Percentiles rank a stretch among this genome's conserved stretches.
Conservation (phyloP, 495 filamentous ascomycete genomes). For the Astrocystis sublimbata region DNA sequence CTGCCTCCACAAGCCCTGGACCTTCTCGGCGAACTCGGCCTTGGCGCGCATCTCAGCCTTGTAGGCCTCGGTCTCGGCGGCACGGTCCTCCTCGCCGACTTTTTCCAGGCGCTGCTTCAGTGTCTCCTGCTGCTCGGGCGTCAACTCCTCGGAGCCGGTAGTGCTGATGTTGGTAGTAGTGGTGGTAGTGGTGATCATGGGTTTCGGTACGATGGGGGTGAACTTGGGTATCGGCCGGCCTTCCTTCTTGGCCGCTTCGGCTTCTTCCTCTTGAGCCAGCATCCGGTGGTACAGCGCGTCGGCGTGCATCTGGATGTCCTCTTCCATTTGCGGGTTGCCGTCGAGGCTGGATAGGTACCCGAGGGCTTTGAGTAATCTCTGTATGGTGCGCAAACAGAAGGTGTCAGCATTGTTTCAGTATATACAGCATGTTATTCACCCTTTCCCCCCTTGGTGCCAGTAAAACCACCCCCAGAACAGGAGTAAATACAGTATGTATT, state of each 20-base stretch:
- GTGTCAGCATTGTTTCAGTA: not conserved
- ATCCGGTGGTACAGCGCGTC: constrained; percentile 85
- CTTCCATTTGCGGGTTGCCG: constrained; percentile 68
- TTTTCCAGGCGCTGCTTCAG: constrained; percentile 59
- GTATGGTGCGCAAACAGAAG: not conserved
- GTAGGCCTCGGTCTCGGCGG: constrained; percentile 65
- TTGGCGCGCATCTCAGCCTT: constrained; percentile 61
- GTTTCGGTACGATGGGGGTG: constrained; percentile 39
- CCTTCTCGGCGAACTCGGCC: constrained; percentile 53
- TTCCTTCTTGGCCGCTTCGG: constrained; percentile 65
- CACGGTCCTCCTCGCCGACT: constrained; percentile 61
- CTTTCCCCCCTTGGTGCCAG: not conserved
- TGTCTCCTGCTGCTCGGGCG: constrained; percentile 36
- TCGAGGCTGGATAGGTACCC: constrained; percentile 76
- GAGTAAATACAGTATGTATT: too few relatives aligned
- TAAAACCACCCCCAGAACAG: not conserved
- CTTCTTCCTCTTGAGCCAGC: constrained; percentile 70
- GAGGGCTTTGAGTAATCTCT: constrained; percentile 85
- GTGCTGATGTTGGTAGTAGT: too few relatives aligned
- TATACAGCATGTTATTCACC: constrained; percentile 2
- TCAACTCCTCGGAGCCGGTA: constrained; percentile 31
- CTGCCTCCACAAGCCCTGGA: constrained; percentile 56
- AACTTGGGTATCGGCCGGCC: constrained; percentile 55
- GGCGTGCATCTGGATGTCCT: constrained; percentile 93
- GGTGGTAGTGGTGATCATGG: constrained; percentile 3